Evolutionary conservation across 352 stramenopile genomes (phyloP), one percentile per base, ranked within the genome.

Genomic region (Plasmopara viticola): DNA sequence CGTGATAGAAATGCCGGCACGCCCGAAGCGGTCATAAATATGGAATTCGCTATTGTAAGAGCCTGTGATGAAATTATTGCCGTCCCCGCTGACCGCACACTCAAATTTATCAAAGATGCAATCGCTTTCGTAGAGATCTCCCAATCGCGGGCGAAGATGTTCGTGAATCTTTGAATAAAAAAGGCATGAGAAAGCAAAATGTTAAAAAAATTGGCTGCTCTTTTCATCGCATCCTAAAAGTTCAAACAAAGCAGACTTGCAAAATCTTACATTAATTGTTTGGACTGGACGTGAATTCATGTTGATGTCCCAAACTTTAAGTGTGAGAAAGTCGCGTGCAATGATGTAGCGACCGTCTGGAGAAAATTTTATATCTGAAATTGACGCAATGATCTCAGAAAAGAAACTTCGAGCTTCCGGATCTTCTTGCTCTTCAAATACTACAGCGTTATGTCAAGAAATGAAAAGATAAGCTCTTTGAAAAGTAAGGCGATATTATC

Each of bases 81-180:
- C 90, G 59, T 98, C 86, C 17, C 78, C 81, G 53, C 84, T 96
- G 33, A 97, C 76, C 8, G 76, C 78, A 48, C 94, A 95, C 64
- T 98, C 92, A 60, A 98, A 98, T 66, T 98, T 98, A 80, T 98
- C 95, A 58, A 98, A 98, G 53, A 98, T 98, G 59, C 84, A 96
- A 63, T 98, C 95, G 53, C 87, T 98, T 49, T 98, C 92, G 68
- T 97, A 98, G 5, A 98, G 58, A 52, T 98, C 85, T 17, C 73
- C 75, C 28, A 98, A 66, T 13, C 86, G 70, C 8, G 81, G 68
- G 41, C 85, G 84, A 55, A 98, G 72, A 44, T 97, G 84, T 45
- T 98, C 91, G 59, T 98, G 92, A 43, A 94, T 91, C 83, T 94
- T 53, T 40, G n/a, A 30, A 44, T 46, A 45, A 39, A 31, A 18